Conservation (phyloP, 73 alveolate species). For the Paramecium caudatum region DNA sequence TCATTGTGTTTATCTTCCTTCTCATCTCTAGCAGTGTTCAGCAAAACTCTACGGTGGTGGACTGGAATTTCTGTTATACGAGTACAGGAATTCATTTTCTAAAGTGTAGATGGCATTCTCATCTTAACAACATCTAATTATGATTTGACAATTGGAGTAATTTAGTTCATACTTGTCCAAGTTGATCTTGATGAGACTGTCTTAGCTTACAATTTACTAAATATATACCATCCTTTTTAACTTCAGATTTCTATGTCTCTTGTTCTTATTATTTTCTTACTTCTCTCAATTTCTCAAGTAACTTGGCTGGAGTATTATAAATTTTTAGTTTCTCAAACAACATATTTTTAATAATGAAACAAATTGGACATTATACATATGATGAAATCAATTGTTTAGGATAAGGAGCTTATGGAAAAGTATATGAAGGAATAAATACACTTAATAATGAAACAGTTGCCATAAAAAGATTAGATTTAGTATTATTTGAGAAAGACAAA, state of each 20-base stretch:
- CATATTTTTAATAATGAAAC: constrained; percentile 38
- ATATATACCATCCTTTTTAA: not conserved
- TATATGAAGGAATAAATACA: constrained; percentile 73
- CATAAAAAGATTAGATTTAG: constrained; percentile 65
- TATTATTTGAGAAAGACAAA: constrained; percentile 49
- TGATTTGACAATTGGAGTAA: constrained; percentile 33
- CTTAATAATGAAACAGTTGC: constrained; percentile 72
- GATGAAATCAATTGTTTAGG: constrained; percentile 68
- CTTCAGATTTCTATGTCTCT: not conserved
- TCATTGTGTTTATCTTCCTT: not conserved
- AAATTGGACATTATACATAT: constrained; percentile 65
- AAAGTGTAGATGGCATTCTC: constrained; percentile 35
- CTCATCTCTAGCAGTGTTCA: not conserved
- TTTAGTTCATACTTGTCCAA: constrained; percentile 7
- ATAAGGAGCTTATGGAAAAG: constrained; percentile 75
- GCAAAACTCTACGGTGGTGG: not conserved
- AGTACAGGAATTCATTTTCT: constrained; percentile 48
- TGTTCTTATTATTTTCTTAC: constrained; percentile 4
- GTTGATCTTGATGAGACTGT: not conserved
- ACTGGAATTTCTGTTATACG: constrained; percentile 34
- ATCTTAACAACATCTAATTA: constrained; percentile 1
- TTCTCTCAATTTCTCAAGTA: constrained; percentile 11
- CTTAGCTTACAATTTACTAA: not conserved
- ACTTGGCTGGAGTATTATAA: constrained; percentile 59
- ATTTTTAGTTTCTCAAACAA: constrained; percentile 64